phyloP scores from a whole-genome alignment of 2,329 filamentous ascomycete genomes.

The Apiospora malaysiana region DNA sequence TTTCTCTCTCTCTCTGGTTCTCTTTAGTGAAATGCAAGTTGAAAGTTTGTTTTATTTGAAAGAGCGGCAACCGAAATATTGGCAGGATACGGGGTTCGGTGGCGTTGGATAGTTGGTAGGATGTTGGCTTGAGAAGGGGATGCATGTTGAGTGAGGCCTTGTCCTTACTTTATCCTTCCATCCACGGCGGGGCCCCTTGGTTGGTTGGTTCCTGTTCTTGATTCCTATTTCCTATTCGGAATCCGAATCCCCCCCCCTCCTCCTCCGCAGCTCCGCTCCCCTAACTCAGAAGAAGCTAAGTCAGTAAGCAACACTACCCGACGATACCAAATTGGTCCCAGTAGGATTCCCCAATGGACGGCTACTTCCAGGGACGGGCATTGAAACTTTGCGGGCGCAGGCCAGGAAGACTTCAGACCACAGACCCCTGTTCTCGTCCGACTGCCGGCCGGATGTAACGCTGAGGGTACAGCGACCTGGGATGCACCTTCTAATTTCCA shows the following conservation, averaged over 20 bases:
- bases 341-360: not conserved
- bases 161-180: conserved; percentile 6
- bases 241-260: not conserved
- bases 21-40: not conserved
- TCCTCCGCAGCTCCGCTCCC: not conserved
- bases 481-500: conserved; percentile 1
- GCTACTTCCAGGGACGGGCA: not conserved
- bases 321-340: not conserved
- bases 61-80: not conserved
- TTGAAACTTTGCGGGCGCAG: conserved; percentile 10
- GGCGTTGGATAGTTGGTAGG: not conserved
- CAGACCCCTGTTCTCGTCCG: conserved; percentile 1
- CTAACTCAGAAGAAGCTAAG: not conserved
- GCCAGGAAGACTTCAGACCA: not conserved
- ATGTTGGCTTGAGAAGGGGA: conserved; percentile 8
- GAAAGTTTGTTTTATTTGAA: not conserved
- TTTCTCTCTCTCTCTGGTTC: not conserved
- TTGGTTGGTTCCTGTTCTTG: not conserved
- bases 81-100: not conserved
- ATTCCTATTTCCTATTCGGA: not conserved
- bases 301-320: not conserved
- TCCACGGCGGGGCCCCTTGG: not conserved
- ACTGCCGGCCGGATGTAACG: conserved; percentile 14
- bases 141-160: conserved; percentile 4
- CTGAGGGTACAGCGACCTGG: conserved; percentile 8